phyloP scores from a whole-genome alignment of 345 rosid genomes.

The Gynandropsis gynandra region DNA sequence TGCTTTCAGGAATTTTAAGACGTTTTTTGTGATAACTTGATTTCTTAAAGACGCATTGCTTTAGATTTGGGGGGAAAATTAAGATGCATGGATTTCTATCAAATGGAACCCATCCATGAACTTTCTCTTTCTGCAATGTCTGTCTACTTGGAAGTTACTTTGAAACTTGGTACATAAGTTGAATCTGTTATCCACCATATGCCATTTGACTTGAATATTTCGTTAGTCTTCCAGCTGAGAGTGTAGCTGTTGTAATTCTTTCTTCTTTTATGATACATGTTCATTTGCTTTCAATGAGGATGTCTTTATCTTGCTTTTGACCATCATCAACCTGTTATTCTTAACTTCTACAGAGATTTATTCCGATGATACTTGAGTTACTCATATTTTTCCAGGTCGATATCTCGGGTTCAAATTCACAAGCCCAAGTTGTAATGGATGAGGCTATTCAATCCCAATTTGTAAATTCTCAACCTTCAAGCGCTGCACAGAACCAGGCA shows the following conservation, averaged over 20 bases:
- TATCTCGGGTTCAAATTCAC: constrained; percentile 34
- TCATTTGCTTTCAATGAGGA: constrained; percentile 8
- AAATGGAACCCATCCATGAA: constrained; percentile 4
- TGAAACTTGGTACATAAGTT: constrained; percentile 3
- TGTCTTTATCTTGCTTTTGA: constrained; percentile 15
- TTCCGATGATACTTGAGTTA: constrained; percentile 12
- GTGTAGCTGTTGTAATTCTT: constrained; percentile 12
- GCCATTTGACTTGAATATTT: constrained; percentile 7
- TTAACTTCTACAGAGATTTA: neutral
- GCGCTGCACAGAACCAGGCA: constrained; percentile 35
- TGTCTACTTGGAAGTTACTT: constrained; percentile 1
- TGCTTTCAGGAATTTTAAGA: constrained; percentile 13
- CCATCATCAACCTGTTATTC: constrained; percentile 1
- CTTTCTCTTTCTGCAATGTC: constrained; percentile 13
- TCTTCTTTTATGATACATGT: neutral
- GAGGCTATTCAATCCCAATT: constrained; percentile 35
- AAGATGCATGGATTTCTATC: constrained; percentile 10
- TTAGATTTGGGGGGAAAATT: neutral
- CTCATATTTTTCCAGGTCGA: constrained; percentile 36
- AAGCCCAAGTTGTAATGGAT: constrained; percentile 29
- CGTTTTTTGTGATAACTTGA: constrained; percentile 8
- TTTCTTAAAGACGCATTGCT: constrained; percentile 10
- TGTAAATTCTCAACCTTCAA: constrained; percentile 35
- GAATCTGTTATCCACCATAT: constrained; percentile 5
- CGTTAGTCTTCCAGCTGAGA: constrained; percentile 8